These are phyloP conservation scores for Phlebopus sp. DNA, from an alignment of 1,284 basidiomycete genomes.

Conservation along the genomic window DNA sequence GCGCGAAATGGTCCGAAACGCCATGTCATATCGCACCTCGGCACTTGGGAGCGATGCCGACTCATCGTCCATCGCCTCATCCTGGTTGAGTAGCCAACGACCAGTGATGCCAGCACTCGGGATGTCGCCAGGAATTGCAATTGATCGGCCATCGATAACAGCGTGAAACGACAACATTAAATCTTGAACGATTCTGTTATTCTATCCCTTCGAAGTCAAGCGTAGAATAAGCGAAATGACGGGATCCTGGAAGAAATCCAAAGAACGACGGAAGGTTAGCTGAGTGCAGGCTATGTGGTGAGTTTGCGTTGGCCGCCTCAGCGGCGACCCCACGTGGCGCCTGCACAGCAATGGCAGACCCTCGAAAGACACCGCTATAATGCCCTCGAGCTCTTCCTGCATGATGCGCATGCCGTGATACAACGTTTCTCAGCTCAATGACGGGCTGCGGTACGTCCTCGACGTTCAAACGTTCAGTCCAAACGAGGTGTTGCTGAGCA, in stretches of 20 bases:
- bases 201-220: conserved; percentile 12
- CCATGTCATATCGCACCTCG: conserved; percentile 12
- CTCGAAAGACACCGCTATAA: conserved; percentile 15
- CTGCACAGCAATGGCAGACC: conserved; percentile 18
- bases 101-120: conserved; percentile 5
- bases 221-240: conserved; percentile 7
- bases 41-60: conserved; percentile 9
- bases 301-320: conserved; percentile 6
- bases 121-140: conserved; percentile 1
- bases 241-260: conserved; percentile 7
- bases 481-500: not conserved
- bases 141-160: conserved; percentile 4
- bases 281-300: conserved; percentile 9
- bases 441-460: conserved; percentile 9
- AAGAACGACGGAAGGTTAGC: conserved; percentile 8
- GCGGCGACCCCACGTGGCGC: conserved; percentile 1
- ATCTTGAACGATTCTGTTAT: conserved; percentile 7
- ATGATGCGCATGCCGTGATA: conserved; percentile 14
- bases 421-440: conserved; percentile 18
- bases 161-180: not conserved
- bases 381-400: conserved; percentile 15
- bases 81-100: conserved; percentile 9
- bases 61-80: conserved; percentile 1
- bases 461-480: conserved; percentile 6
- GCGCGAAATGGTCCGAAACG: conserved; percentile 15